Evolutionary conservation across 805 yeast genomes (phyloP).

Genomic region (Priceomyces fermenticarens): DNA sequence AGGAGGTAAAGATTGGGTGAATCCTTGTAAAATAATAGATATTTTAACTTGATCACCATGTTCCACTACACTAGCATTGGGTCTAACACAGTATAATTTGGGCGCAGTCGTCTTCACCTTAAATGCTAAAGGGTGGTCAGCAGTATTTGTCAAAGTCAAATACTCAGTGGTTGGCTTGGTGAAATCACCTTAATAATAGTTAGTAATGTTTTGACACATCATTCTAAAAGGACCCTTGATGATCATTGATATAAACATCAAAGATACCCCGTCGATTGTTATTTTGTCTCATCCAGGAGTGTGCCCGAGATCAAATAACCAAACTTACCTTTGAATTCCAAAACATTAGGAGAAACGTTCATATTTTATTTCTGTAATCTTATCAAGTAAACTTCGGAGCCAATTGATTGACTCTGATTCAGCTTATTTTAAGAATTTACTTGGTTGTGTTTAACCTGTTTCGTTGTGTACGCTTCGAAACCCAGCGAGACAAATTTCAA

Average conservation of each 20-base stretch:
- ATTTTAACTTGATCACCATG: slow-evolving; percentile 76
- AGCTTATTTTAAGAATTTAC: too few relatives aligned
- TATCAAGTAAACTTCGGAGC: too few relatives aligned
- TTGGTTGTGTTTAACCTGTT: too few relatives aligned
- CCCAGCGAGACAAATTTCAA: slow-evolving; percentile 2
- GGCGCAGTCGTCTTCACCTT: slow-evolving; percentile 99
- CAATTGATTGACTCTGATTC: slow-evolving; percentile 1
- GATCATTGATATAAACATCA: too few relatives aligned
- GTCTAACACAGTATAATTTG: slow-evolving; percentile 91
- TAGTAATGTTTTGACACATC: not conserved
- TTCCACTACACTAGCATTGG: slow-evolving; percentile 77
- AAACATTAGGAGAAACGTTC: slow-evolving; percentile 68
- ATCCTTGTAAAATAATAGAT: slow-evolving; percentile 82
- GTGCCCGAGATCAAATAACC: slow-evolving; percentile 12
- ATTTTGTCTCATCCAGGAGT: too few relatives aligned
- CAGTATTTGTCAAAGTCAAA: slow-evolving; percentile 53
- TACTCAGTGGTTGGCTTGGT: slow-evolving; percentile 67
- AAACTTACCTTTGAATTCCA: slow-evolving; percentile 74
- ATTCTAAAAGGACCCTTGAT: too few relatives aligned
- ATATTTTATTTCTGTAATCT: slow-evolving; percentile 25
- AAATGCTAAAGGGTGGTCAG: slow-evolving; percentile 68
- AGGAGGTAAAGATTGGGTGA: slow-evolving; percentile 67
- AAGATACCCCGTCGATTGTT: too few relatives aligned
- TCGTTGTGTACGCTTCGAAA: not conserved
- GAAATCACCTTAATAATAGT: slow-evolving; percentile 59